Percentiles rank a stretch among this genome's conserved stretches.
Evolutionary conservation across 192 early-diverging fungal species (phyloP).

Genomic region (Spizellomyces punctatus): DNA sequence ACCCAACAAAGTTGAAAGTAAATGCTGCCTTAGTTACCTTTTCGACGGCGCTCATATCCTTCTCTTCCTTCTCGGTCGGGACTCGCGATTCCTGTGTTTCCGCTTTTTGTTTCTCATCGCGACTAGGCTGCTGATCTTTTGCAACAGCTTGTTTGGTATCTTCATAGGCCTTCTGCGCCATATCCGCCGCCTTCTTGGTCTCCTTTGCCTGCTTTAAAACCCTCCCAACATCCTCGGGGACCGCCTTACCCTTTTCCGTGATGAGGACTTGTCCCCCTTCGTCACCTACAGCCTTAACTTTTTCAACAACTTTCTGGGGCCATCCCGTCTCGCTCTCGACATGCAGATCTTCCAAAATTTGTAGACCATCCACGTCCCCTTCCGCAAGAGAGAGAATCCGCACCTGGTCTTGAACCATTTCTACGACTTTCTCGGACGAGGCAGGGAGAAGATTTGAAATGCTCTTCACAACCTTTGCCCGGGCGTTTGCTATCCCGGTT

Average conservation of each 20-base stretch:
- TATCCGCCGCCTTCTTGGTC: slow-evolving; percentile 50
- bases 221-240: neutral
- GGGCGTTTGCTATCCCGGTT: too few relatives aligned
- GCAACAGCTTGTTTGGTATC: neutral
- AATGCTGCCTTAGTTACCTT: slow-evolving; percentile 57
- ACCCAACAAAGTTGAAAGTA: slow-evolving; percentile 12
- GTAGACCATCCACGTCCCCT: too few relatives aligned
- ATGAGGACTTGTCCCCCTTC: slow-evolving; percentile 34
- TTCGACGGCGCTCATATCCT: slow-evolving; percentile 56
- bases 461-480: too few relatives aligned
- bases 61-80: slow-evolving; percentile 28
- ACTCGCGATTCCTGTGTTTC: too few relatives aligned
- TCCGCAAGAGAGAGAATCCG: too few relatives aligned
- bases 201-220: slow-evolving; percentile 48
- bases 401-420: too few relatives aligned
- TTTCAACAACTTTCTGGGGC: slow-evolving; percentile 49
- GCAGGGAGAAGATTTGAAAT: too few relatives aligned
- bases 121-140: neutral
- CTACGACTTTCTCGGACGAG: too few relatives aligned
- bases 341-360: too few relatives aligned
- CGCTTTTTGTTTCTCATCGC: too few relatives aligned
- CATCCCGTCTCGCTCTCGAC: slow-evolving; percentile 20
- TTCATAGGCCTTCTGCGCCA: slow-evolving; percentile 55
- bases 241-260: slow-evolving; percentile 67
- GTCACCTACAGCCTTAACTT: slow-evolving; percentile 58